Base-by-base conservation (phyloP, 257 asterid species). In the Przewalskia tangutica region DNA sequence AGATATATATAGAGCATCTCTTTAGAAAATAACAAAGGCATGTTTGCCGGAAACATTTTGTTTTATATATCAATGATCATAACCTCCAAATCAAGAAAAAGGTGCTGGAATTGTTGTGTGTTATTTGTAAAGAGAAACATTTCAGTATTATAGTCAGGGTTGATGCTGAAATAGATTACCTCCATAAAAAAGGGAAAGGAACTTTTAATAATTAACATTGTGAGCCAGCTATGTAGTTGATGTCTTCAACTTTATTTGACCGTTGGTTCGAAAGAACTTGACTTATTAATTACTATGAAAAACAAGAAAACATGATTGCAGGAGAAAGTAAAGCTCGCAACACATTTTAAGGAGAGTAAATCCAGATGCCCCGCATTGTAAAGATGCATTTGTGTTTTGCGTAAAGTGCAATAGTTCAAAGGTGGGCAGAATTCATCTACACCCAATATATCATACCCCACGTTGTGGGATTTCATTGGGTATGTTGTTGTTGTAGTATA, bases 1-100 rank as follows among this genome's bases (percentile, higher is more conserved):
- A 89, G 59, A 87, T 83, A 84, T 67, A 85, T 50, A 62, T 55
- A 86, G 83, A 53, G 63, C 80, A 83, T 58, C 85, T 82, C 84
- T 68, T 82, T 82, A 55, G 80, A 77, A 77, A 60, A 84, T 46
- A 77, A 53, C 50, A 80, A 8, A 27, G 20, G 79, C 82, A 9
- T 42, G 8, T n/a, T 9, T 27, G 51, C 55, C 55, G 34, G 64
- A 63, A 55, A 63, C 42, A 34, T 80, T 80, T 46, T 63, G 6
- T 79, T 1, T 44, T 23, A 42, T 20, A 16, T 42, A 16, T 70
- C 34, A 40, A 38, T 42, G 77, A 67, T 17, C 54, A 40, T 32
- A 40, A 8, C 5, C 17, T 42, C 51, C 77, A 68, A 68, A 68
- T 68, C 77, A 68, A 27, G n/a, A 42, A 10, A 66, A 36, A 4